Percentiles rank a stretch among this genome's conserved stretches.
phyloP scores from a whole-genome alignment of 2,329 filamentous ascomycete genomes.

The Zasmidium angulare region DNA sequence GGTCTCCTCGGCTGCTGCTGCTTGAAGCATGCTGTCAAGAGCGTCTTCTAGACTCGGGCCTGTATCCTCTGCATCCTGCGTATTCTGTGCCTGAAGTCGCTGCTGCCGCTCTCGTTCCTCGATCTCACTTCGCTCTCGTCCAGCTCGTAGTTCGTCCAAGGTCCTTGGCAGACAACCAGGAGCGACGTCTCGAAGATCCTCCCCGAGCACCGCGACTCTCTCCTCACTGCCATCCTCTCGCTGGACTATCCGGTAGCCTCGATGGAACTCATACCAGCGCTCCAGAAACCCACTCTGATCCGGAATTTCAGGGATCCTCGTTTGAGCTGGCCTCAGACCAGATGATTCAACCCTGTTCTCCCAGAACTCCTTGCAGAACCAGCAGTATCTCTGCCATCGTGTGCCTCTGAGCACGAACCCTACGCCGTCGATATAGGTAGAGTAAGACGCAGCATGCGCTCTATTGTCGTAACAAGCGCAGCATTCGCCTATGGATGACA shows the following conservation, averaged over 20 bases:
- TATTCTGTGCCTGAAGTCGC: constrained; percentile 3
- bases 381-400: constrained; percentile 53
- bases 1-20: constrained; percentile 29
- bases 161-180: constrained; percentile 50
- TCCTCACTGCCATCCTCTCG: constrained; percentile 45
- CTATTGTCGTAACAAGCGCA: constrained; percentile 36
- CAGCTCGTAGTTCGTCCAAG: constrained; percentile 44
- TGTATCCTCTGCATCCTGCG: constrained; percentile 11
- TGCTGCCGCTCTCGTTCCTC: constrained; percentile 23
- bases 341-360: constrained; percentile 45
- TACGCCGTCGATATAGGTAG: constrained; percentile 52
- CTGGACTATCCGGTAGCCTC: constrained; percentile 44
- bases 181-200: constrained; percentile 47
- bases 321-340: constrained; percentile 44
- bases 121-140: constrained; percentile 29
- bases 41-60: constrained; percentile 35
- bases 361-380: constrained; percentile 55
- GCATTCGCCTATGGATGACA: constrained; percentile 32
- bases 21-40: constrained; percentile 35
- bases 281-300: constrained; percentile 49
- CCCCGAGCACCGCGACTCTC: constrained; percentile 47
- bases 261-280: constrained; percentile 52
- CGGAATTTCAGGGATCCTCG: constrained; percentile 47
- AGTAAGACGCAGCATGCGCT: constrained; percentile 44
- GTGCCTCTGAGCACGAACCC: constrained; percentile 50